These are phyloP conservation scores for Arthroderma uncinatum DNA, from an alignment of 2,329 filamentous ascomycete genomes.

Conservation along the genomic window DNA sequence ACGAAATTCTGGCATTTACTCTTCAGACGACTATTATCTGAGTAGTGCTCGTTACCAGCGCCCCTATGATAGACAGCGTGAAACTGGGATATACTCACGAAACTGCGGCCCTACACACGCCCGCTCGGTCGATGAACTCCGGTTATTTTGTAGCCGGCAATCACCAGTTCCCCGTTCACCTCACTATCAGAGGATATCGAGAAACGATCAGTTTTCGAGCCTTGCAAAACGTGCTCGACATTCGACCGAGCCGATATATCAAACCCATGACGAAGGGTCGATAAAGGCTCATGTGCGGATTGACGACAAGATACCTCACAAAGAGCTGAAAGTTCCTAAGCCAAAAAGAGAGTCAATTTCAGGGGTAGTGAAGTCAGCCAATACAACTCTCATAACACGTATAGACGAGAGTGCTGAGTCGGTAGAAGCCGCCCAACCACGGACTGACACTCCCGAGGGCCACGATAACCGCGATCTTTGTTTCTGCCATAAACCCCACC, in stretches of 20 bases:
- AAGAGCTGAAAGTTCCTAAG: not conserved
- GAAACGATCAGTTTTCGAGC: not conserved
- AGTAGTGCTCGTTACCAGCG: not conserved
- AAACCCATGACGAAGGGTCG: not conserved
- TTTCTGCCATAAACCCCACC: slow-evolving; percentile 11
- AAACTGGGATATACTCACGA: not conserved
- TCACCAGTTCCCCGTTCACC: not conserved
- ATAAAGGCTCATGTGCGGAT: not conserved
- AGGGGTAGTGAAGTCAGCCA: not conserved
- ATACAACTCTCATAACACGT: not conserved
- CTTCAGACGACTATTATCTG: not conserved
- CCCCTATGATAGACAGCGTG: not conserved
- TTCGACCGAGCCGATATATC: not conserved
- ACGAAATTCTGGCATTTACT: not conserved
- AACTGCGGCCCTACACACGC: not conserved
- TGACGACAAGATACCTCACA: not conserved
- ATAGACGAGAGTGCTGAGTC: not conserved
- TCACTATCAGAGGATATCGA: not conserved
- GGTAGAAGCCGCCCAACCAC: not conserved
- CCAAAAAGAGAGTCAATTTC: not conserved
- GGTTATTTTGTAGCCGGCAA: not conserved
- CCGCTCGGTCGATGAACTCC: not conserved
- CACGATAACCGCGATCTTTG: slow-evolving; percentile 7
- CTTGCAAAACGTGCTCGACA: not conserved
- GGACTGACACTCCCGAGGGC: not conserved